Base-by-base conservation (phyloP, 2,329 filamentous ascomycete species). In the Hawksworthiomyces lignivorus region DNA sequence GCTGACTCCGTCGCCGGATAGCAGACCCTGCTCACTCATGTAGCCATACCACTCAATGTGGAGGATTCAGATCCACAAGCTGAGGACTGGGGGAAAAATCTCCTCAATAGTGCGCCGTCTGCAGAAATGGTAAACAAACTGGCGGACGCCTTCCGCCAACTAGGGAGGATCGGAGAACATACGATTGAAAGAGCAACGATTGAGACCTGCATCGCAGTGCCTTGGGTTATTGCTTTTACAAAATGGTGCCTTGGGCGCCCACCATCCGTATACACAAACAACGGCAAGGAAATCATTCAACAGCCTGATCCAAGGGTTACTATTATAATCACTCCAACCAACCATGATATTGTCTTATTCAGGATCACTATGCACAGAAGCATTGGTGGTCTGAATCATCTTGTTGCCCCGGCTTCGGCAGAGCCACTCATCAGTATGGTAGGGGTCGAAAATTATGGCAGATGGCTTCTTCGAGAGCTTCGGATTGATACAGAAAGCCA, bases 211-310 rank as follows among this genome's bases (percentile, higher is more conserved):
- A 18, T 7, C 14, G 20, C 24, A 19, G 32, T 41, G 10, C 29
- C 47, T 10, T 49, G 47, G 47, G 36, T 44, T 17, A 28, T 42
- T 18, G 44, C 44, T 9, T 49, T 49, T 26, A 36, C 38, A 11
- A 38, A 47, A 24, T 49, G 47, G 47, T 44, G 44, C 26, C 40
- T 49, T 3, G 47, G 38, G 6, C 17, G 28, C n/a, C 44, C 44
- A 10, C 46, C 46, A 11, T 36, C 40, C 3, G 17, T 43, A 7
- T 29, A 42, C 21, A 17, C 22, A 18, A 19, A 15, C 5, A 22
- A 24, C 20, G 17, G 17, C 7, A 14, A 4, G 11, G 14, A 17
- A 9, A 11, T 39, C 9, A 3, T 39, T 28, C 17, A 32, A 15
- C 37, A 39, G 17, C 28, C 37, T 10, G 18, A 22, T 7, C 14